phyloP scores from a whole-genome alignment of 75 land plant species.

The Pinus taeda region DNA sequence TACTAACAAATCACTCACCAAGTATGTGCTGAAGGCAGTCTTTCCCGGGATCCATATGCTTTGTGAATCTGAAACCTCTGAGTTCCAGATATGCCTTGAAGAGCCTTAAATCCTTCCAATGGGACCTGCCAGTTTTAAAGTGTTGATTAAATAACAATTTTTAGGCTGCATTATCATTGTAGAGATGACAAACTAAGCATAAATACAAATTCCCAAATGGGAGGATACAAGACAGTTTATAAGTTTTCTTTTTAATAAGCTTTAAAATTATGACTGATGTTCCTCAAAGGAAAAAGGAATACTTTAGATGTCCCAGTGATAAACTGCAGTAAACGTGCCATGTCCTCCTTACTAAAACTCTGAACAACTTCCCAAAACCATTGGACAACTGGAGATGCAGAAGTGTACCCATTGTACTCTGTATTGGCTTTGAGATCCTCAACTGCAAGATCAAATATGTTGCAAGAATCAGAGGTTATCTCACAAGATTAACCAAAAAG shows the following conservation, averaged over 20 bases:
- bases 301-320: constrained; percentile 55
- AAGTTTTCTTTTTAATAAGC: no score
- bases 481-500: not conserved
- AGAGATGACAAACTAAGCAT: no score
- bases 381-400: constrained; percentile 17
- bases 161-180: no score
- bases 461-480: not conserved
- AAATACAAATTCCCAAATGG: no score
- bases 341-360: constrained; percentile 23
- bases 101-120: constrained; percentile 20
- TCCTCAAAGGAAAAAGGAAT: constrained; percentile 2
- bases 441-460: constrained; percentile 13
- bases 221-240: no score
- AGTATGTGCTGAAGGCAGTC: constrained; percentile 21
- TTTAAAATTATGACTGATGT: no score
- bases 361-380: constrained; percentile 33
- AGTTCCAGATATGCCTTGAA: constrained; percentile 19
- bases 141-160: no score
- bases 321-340: constrained; percentile 47
- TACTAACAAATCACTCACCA: not conserved
- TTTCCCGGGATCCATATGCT: constrained; percentile 19
- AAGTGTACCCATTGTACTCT: constrained; percentile 18
- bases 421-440: constrained; percentile 25
- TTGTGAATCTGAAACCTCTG: constrained; percentile 23
- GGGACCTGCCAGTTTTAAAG: constrained; percentile 10